phyloP scores from a whole-genome alignment of 1,139 yeast species.

The Geotrichum aggregatum region DNA sequence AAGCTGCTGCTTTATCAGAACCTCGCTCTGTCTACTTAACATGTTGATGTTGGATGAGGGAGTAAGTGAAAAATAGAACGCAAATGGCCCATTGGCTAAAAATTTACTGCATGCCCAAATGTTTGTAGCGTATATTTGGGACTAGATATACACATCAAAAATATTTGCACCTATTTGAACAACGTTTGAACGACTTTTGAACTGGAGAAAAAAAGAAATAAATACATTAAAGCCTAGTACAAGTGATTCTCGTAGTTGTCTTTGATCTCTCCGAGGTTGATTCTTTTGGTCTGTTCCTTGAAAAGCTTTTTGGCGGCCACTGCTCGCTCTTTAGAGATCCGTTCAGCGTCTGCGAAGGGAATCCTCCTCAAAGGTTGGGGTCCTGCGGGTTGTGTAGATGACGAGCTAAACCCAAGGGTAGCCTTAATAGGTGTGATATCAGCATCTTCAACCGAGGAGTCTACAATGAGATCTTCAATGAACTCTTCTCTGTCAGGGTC shows the following conservation, averaged over 20 bases:
- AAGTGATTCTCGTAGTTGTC: slow-evolving; percentile 18
- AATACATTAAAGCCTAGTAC: slow-evolving; percentile 10
- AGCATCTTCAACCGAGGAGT: slow-evolving; percentile 15
- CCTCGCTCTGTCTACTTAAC: slow-evolving; percentile 9
- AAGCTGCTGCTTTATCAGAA: slow-evolving; percentile 8
- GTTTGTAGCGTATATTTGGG: no score
- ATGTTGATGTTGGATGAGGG: background rate
- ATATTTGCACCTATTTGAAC: background rate
- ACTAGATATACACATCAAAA: background rate
- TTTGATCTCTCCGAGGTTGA: slow-evolving; percentile 9
- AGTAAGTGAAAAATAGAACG: slow-evolving; percentile 2
- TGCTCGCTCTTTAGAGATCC: slow-evolving; percentile 14
- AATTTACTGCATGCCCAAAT: slow-evolving; percentile 1
- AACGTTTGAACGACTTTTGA: no score
- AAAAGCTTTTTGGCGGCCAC: slow-evolving; percentile 5
- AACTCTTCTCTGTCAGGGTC: slow-evolving; percentile 83
- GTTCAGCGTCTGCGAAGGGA: slow-evolving; percentile 20
- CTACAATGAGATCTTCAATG: slow-evolving; percentile 16
- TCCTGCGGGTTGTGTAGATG: background rate
- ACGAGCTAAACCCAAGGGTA: background rate
- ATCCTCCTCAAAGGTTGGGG: slow-evolving; percentile 14
- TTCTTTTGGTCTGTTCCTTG: slow-evolving; percentile 11
- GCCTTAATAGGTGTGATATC: slow-evolving; percentile 5
- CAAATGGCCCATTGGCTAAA: slow-evolving; percentile 7
- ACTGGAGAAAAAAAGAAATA: background rate